phyloP scores from a whole-genome alignment of 768 basidiomycete species.

The Amanita phalloides region DNA sequence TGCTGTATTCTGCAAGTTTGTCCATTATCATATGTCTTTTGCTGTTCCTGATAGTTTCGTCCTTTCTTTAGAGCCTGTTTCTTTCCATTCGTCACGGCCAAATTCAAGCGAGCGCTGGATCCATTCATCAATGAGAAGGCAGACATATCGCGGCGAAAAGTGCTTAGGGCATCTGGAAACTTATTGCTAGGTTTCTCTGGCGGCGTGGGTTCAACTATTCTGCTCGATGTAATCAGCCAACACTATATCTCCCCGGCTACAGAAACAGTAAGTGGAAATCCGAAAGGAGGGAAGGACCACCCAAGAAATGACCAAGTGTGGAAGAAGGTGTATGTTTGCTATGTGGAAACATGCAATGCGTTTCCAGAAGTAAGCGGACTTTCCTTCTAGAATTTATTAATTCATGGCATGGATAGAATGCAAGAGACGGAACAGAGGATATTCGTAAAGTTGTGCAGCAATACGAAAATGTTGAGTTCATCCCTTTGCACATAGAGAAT shows the following conservation, averaged over 20 bases:
- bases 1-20: slow-evolving; percentile 78
- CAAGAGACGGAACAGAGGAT: slow-evolving; percentile 43
- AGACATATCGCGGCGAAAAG: slow-evolving; percentile 44
- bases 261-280: slow-evolving; percentile 11
- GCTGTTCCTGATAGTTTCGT: background rate
- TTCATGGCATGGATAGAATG: slow-evolving; percentile 24
- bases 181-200: slow-evolving; percentile 69
- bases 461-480: slow-evolving; percentile 36
- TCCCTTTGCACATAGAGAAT: slow-evolving; percentile 59
- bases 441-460: slow-evolving; percentile 35
- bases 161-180: slow-evolving; percentile 57
- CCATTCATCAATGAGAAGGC: slow-evolving; percentile 49
- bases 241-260: slow-evolving; percentile 36
- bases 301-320: slow-evolving; percentile 54
- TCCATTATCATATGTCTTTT: slow-evolving; percentile 4
- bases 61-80: slow-evolving; percentile 36
- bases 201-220: slow-evolving; percentile 62
- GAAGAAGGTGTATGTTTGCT: slow-evolving; percentile 52
- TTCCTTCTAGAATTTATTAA: slow-evolving; percentile 5
- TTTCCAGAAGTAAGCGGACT: slow-evolving; percentile 43
- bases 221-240: slow-evolving; percentile 57
- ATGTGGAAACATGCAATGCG: slow-evolving; percentile 57
- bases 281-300: slow-evolving; percentile 52
- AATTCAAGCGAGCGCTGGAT: slow-evolving; percentile 57
- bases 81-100: slow-evolving; percentile 44